A percentile compares a stretch with the other conserved stretches of the same genome.
Conservation (phyloP, 768 basidiomycete species). For the Tricholoma bakamatsutake region DNA sequence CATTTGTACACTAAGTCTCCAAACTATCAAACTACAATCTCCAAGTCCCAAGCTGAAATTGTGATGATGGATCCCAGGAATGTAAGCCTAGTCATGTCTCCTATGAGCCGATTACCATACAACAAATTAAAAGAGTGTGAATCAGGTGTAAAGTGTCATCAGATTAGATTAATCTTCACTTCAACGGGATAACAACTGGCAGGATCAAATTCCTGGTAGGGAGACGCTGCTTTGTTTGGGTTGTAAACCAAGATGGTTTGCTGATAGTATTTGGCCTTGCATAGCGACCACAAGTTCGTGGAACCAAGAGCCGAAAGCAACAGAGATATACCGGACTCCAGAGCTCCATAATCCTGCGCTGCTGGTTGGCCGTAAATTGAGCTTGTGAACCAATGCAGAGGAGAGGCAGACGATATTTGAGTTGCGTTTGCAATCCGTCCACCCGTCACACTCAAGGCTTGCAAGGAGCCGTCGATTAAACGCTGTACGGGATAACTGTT, state of each 20-base stretch:
- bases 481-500: conserved; percentile 39
- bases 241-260: conserved; percentile 35
- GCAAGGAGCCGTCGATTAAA: conserved; percentile 31
- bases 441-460: conserved; percentile 28
- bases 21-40: no score
- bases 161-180: conserved; percentile 20
- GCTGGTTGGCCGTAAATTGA: conserved; percentile 23
- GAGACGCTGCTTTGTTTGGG: conserved; percentile 16
- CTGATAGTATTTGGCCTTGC: conserved; percentile 25
- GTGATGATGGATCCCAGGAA: neutral
- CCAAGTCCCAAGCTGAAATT: no score
- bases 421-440: conserved; percentile 36
- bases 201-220: conserved; percentile 19
- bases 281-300: conserved; percentile 33
- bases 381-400: conserved; percentile 34
- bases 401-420: conserved; percentile 22
- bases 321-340: conserved; percentile 16
- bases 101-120: no score
- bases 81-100: neutral
- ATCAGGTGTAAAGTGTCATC: neutral
- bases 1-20: no score
- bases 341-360: conserved; percentile 32
- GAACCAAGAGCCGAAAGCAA: conserved; percentile 28
- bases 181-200: conserved; percentile 24
- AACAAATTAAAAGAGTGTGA: no score